phyloP scores from a whole-genome alignment of 129 eudicot genomes.

The Erigeron canadensis region DNA sequence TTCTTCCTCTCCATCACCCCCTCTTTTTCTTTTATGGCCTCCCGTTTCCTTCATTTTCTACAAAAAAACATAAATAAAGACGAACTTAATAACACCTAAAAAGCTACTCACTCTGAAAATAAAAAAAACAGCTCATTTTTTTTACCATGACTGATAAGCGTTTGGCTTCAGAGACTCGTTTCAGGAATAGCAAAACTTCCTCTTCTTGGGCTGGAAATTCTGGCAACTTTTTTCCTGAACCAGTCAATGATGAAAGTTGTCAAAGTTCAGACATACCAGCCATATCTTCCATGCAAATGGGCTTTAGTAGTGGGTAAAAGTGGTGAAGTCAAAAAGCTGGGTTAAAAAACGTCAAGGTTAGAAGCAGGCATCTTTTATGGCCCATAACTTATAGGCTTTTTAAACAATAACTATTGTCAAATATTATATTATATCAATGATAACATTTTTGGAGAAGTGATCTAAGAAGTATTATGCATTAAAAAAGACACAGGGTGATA shows the following conservation, averaged over 20 bases:
- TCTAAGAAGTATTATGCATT: no score
- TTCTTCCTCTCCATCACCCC: conserved; percentile 54
- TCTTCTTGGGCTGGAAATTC: conserved; percentile 62
- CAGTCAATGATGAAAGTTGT: background rate
- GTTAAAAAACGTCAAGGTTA: no score
- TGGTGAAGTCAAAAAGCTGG: no score
- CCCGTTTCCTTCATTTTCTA: conserved; percentile 74
- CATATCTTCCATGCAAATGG: background rate
- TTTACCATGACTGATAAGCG: conserved; percentile 62
- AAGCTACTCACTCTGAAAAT: conserved; percentile 1
- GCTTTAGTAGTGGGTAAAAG: no score
- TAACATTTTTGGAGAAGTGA: no score
- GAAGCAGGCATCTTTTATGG: no score
- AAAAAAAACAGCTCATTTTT: background rate
- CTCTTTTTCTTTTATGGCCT: conserved; percentile 46
- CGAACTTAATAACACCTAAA: background rate
- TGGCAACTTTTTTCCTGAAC: conserved; percentile 72
- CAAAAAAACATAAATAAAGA: background rate
- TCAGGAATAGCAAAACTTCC: conserved; percentile 61
- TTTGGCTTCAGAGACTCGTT: conserved; percentile 77
- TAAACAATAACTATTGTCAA: no score
- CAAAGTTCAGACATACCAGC: no score
- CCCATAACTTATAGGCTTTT: no score
- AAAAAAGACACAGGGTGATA: no score
- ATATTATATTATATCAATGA: no score